These are phyloP conservation scores for Aspergillus udagawae DNA, from an alignment of 2,329 filamentous ascomycete species.

Conservation along the genomic window DNA sequence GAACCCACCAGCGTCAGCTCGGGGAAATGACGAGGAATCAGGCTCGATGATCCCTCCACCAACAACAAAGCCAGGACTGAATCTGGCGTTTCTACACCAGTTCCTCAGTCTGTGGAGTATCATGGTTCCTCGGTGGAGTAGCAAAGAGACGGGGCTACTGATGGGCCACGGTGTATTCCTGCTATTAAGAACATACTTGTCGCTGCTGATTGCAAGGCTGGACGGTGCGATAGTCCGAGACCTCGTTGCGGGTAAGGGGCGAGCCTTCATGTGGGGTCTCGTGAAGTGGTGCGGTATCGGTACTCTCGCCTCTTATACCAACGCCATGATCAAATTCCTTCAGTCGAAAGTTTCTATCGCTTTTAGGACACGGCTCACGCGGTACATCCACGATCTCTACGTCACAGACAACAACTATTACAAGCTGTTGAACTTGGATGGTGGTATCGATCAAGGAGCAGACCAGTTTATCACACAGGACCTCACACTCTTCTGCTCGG, in stretches of 20 bases:
- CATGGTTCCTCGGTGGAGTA: conserved; percentile 92
- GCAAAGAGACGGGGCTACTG: conserved; percentile 89
- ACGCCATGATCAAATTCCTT: conserved; percentile 98
- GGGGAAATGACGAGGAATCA: conserved; percentile 63
- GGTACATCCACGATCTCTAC: conserved; percentile 97
- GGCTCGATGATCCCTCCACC: conserved; percentile 69
- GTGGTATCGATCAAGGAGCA: conserved; percentile 83
- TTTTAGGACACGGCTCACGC: conserved; percentile 87
- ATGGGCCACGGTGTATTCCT: conserved; percentile 86
- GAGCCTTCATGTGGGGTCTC: conserved; percentile 81
- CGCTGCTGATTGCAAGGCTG: conserved; percentile 82
- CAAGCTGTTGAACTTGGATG: conserved; percentile 87
- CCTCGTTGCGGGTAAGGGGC: conserved; percentile 90
- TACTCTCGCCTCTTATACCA: conserved; percentile 91
- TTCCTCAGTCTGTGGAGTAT: conserved; percentile 95
- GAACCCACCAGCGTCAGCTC: conserved; percentile 79
- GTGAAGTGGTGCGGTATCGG: conserved; percentile 94
- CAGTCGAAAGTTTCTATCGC: conserved; percentile 98
- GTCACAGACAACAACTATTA: conserved; percentile 96
- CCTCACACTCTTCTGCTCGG: conserved; percentile 88
- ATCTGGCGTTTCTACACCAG: conserved; percentile 93
- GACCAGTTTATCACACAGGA: conserved; percentile 99
- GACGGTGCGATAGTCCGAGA: conserved; percentile 96
- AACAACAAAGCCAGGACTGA: conserved; percentile 89
- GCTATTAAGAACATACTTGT: conserved; percentile 88